A percentile compares a stretch with the other conserved stretches of the same genome.
phyloP scores from a whole-genome alignment of 441 rosid genomes.

The Viola pubescens region DNA sequence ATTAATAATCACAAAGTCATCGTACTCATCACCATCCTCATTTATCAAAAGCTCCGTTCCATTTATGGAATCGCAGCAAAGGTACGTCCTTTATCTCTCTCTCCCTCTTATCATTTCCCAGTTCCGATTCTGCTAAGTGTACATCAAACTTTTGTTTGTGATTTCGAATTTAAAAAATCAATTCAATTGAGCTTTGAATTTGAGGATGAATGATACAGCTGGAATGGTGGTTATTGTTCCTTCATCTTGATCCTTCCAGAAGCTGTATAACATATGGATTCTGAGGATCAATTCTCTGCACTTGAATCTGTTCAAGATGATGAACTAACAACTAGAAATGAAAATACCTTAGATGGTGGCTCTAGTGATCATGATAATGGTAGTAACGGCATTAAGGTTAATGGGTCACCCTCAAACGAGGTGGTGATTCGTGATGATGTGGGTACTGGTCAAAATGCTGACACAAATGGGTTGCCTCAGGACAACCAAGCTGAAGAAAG shows the following conservation, averaged over 20 bases:
- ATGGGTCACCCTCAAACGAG: constrained; percentile 31
- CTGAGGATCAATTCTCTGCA: constrained; percentile 34
- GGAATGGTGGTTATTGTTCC: constrained; percentile 51
- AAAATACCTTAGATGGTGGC: constrained; percentile 13
- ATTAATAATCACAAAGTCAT: background rate
- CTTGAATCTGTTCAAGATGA: constrained; percentile 48
- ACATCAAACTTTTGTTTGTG: background rate
- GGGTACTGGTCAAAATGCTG: constrained; percentile 14
- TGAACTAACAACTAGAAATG: constrained; percentile 22
- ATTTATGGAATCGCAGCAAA: background rate
- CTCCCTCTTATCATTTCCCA: background rate
- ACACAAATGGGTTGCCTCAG: constrained; percentile 9
- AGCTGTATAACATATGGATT: constrained; percentile 31
- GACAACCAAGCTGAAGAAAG: constrained; percentile 19
- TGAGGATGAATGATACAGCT: constrained; percentile 29
- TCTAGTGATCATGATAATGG: constrained; percentile 11
- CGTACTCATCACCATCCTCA: background rate
- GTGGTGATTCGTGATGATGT: constrained; percentile 7
- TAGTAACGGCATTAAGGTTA: constrained; percentile 20
- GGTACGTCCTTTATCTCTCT: background rate
- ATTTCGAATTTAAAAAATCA: background rate
- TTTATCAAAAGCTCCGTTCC: too few relatives aligned
- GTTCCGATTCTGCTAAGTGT: background rate
- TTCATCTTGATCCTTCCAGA: constrained; percentile 40
- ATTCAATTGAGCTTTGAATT: constrained; percentile 24